A percentile compares a stretch with the other conserved stretches of the same genome.
phyloP scores from a whole-genome alignment of 163 green algal species.

The Botryococcus braunii region DNA sequence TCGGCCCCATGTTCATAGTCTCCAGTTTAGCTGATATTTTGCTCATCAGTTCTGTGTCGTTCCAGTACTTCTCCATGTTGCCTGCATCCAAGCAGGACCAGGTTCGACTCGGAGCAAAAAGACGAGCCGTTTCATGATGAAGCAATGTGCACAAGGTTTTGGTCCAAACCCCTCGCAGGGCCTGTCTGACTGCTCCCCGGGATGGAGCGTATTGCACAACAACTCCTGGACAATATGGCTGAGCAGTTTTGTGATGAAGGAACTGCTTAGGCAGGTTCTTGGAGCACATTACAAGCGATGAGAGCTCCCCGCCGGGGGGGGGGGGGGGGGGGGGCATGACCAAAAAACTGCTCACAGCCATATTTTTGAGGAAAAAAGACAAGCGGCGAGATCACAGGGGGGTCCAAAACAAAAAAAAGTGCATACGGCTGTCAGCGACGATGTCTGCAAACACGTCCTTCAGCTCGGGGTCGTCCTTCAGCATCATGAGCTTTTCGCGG shows the following conservation, averaged over 20 bases:
- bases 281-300: no score
- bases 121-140: no score
- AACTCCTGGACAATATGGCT: no score
- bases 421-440: slow-evolving; percentile 30
- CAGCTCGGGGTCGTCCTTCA: slow-evolving; percentile 76
- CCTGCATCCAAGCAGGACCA: no score
- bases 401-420: neutral
- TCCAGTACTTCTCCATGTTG: slow-evolving; percentile 56
- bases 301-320: no score
- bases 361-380: neutral
- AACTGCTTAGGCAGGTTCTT: no score
- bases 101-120: no score
- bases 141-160: neutral
- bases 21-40: slow-evolving; percentile 58
- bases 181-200: no score
- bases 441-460: slow-evolving; percentile 75
- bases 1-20: slow-evolving; percentile 14
- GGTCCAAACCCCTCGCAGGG: no score
- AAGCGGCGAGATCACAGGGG: neutral
- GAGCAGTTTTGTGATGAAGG: no score
- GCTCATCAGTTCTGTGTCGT: slow-evolving; percentile 64
- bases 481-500: slow-evolving; percentile 20
- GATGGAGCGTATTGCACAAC: no score
- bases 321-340: no score
- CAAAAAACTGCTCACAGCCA: neutral